These are phyloP conservation scores for Isabelozyma heimii DNA, from an alignment of 805 yeast genomes.

Conservation along the genomic window DNA sequence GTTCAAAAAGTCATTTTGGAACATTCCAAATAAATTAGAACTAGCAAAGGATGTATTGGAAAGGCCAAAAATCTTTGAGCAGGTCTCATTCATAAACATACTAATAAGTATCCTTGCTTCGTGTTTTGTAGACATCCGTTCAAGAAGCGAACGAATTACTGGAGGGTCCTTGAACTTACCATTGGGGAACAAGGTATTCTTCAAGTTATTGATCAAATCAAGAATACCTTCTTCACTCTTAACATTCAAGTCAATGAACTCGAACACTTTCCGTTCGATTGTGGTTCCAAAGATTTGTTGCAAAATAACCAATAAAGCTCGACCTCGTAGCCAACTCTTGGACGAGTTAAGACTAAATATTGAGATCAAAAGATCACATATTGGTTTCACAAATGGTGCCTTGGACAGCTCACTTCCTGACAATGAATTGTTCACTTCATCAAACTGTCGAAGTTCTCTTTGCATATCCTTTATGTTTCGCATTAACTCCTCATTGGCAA, in stretches of 20 bases:
- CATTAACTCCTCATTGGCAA: conserved; percentile 13
- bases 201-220: conserved; percentile 24
- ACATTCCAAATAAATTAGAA: conserved; percentile 54
- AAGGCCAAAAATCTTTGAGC: conserved; percentile 72
- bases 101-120: conserved; percentile 61
- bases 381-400: conserved; percentile 70
- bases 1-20: conserved; percentile 73
- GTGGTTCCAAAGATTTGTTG: conserved; percentile 89
- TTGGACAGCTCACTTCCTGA: conserved; percentile 6
- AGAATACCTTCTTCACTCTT: conserved; percentile 45
- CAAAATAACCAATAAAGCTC: conserved; percentile 74
- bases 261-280: conserved; percentile 65
- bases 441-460: conserved; percentile 51
- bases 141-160: conserved; percentile 45
- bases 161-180: conserved; percentile 51
- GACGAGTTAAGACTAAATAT: conserved; percentile 65
- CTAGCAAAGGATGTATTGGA: conserved; percentile 65
- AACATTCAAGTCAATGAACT: conserved; percentile 33
- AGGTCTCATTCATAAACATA: conserved; percentile 57
- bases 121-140: conserved; percentile 49
- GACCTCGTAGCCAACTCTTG: conserved; percentile 78
- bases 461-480: conserved; percentile 48
- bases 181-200: conserved; percentile 35
- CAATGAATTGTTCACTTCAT: conserved; percentile 26
- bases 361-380: conserved; percentile 71